phyloP scores from a whole-genome alignment of 164 flowering plant species.

The Sextonia rubra region DNA sequence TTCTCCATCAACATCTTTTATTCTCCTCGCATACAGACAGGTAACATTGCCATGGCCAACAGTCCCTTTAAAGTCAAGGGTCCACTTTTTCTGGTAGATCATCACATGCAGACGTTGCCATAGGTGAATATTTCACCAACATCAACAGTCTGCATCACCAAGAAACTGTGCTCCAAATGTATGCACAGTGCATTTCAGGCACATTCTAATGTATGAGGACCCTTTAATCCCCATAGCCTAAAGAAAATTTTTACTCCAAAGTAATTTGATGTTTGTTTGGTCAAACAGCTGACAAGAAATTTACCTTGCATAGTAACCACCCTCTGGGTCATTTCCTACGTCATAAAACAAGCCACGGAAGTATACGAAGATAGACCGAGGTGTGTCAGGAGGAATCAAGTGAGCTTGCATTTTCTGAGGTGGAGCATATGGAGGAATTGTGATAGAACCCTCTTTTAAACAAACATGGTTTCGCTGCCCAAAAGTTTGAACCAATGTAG shows the following conservation, averaged over 20 bases:
- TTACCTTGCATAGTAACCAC: slow-evolving; percentile 98
- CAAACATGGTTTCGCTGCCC: slow-evolving; percentile 96
- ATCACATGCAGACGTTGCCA: no score
- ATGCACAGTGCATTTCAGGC: not conserved
- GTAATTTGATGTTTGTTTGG: not conserved
- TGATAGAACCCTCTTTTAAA: slow-evolving; percentile 83
- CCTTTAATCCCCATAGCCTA: not conserved
- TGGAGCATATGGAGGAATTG: slow-evolving; percentile 96
- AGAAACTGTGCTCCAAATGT: no score
- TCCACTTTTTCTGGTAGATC: no score
- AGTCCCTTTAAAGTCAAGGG: no score
- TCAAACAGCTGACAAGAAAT: not conserved
- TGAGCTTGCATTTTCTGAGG: slow-evolving; percentile 96
- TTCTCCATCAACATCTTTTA: no score
- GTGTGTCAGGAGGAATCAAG: slow-evolving; percentile 78
- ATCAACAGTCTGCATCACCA: no score
- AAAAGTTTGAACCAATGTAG: slow-evolving; percentile 95
- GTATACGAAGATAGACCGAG: slow-evolving; percentile 93
- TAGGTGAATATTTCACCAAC: no score
- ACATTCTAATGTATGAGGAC: not conserved
- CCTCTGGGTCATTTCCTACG: slow-evolving; percentile 92
- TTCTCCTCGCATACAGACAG: no score
- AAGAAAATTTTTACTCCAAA: not conserved
- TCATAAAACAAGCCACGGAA: slow-evolving; percentile 96
- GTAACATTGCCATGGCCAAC: no score